phyloP scores from a whole-genome alignment of 2,329 filamentous ascomycete genomes.

The Juglanconis sp. region DNA sequence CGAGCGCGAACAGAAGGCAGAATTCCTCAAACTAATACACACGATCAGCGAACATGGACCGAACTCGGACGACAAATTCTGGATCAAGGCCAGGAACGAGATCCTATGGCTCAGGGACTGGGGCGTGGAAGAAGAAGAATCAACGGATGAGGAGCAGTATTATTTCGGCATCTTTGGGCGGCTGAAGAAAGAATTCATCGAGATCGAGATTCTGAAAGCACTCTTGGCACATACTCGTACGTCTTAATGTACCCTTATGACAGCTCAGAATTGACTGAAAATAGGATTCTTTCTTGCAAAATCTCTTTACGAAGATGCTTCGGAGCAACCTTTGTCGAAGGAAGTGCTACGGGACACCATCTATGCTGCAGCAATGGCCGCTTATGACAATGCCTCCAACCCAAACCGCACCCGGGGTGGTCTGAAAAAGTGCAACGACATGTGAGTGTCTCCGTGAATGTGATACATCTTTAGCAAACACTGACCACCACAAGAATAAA shows the following conservation, averaged over 20 bases:
- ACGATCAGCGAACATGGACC: constrained; percentile 45
- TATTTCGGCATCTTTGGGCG: constrained; percentile 56
- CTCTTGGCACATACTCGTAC: constrained; percentile 60
- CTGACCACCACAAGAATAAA: constrained; percentile 46
- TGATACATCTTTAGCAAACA: constrained; percentile 7
- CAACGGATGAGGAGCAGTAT: constrained; percentile 21
- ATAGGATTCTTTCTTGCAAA: constrained; percentile 61
- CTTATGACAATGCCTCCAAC: constrained; percentile 80
- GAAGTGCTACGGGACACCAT: constrained; percentile 58
- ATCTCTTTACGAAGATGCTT: constrained; percentile 56
- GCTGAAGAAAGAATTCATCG: constrained; percentile 59
- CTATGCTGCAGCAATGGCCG: constrained; percentile 60
- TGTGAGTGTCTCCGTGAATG: constrained; percentile 45
- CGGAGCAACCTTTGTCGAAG: constrained; percentile 45
- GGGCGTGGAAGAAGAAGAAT: constrained; percentile 51
- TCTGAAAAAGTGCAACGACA: constrained; percentile 73
- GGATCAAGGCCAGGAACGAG: constrained; percentile 59
- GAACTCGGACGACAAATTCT: constrained; percentile 61
- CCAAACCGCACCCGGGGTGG: constrained; percentile 73
- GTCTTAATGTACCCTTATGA: constrained; percentile 25
- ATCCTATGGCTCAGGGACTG: constrained; percentile 73
- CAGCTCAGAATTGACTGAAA: constrained; percentile 20
- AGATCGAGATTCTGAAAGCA: constrained; percentile 68
- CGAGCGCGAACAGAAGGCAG: constrained; percentile 59
- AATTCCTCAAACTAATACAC: constrained; percentile 59